phyloP scores from a whole-genome alignment of 768 basidiomycete species.

The Leccinum disarticulatum region DNA sequence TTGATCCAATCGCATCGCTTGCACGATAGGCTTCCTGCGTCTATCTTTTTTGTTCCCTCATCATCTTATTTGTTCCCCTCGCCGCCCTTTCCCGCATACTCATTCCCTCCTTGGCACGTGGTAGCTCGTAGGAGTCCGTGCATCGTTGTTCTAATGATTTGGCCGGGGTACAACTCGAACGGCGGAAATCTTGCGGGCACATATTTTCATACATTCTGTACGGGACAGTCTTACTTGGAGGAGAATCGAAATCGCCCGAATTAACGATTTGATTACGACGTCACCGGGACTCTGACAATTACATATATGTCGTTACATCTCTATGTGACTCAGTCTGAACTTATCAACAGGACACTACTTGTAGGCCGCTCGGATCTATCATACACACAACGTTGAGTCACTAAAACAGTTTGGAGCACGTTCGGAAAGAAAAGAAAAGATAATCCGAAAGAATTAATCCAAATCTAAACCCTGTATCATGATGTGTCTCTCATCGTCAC shows the following conservation, averaged over 20 bases:
- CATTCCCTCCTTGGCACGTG: not conserved
- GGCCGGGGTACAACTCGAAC: not conserved
- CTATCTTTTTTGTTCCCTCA: constrained; percentile 2
- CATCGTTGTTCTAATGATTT: constrained; percentile 6
- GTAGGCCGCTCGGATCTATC: not conserved
- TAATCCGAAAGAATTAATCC: not conserved
- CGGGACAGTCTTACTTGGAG: not conserved
- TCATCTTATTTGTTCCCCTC: not conserved
- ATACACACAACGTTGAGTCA: not conserved
- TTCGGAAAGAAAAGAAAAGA: not conserved
- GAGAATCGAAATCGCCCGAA: not conserved
- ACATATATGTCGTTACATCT: not conserved
- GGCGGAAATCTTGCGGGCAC: not conserved
- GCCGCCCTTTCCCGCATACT: constrained; percentile 9
- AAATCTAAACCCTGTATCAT: not conserved
- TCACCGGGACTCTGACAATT: not conserved
- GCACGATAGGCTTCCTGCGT: not conserved
- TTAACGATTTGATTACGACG: not conserved
- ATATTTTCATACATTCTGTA: not conserved
- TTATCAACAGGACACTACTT: not conserved
- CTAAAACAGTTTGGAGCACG: not conserved
- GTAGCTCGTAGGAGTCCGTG: constrained; percentile 1
- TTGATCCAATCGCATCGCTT: not conserved
- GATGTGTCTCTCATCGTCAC: not conserved
- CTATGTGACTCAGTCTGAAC: not conserved